These are phyloP conservation scores for Hyaloraphidium curvatum DNA, from an alignment of 192 early-diverging fungal species.

Conservation along the genomic window DNA sequence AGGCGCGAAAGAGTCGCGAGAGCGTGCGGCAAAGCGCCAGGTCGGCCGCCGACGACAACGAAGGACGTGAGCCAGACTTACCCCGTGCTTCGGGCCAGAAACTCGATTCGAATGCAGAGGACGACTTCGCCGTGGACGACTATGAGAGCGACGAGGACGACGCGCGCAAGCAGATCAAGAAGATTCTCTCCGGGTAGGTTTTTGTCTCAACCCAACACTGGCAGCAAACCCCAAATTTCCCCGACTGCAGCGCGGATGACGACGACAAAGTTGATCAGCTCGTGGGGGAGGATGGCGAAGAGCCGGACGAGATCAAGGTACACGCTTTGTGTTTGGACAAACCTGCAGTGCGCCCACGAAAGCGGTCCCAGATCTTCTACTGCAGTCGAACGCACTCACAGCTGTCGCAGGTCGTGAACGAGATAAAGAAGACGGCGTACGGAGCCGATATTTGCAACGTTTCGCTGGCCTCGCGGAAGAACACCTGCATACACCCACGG, in stretches of 20 bases:
- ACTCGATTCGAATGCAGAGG: no score
- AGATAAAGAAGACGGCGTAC: constrained; percentile 63
- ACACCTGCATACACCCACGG: constrained; percentile 60
- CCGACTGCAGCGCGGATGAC: not conserved
- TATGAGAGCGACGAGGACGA: constrained; percentile 41
- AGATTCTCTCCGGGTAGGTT: not conserved
- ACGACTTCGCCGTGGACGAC: constrained; percentile 30
- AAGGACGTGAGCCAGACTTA: no score
- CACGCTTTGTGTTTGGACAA: no score
- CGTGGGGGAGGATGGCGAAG: constrained; percentile 15
- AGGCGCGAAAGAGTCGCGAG: no score
- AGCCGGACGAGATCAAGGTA: constrained; percentile 26
- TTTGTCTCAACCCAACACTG: not conserved
- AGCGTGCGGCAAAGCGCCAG: no score
- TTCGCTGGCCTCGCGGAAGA: constrained; percentile 61
- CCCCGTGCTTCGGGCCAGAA: no score
- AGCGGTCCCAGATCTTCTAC: constrained; percentile 49
- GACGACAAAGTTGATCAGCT: constrained; percentile 16
- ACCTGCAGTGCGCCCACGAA: no score
- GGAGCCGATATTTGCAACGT: constrained; percentile 32
- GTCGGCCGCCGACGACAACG: no score
- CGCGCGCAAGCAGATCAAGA: not conserved
- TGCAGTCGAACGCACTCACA: constrained; percentile 79
- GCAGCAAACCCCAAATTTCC: not conserved
- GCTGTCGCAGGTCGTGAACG: constrained; percentile 67